These are phyloP conservation scores for Astrothelium macrocarpum DNA, from an alignment of 495 filamentous ascomycete genomes.

Conservation along the genomic window DNA sequence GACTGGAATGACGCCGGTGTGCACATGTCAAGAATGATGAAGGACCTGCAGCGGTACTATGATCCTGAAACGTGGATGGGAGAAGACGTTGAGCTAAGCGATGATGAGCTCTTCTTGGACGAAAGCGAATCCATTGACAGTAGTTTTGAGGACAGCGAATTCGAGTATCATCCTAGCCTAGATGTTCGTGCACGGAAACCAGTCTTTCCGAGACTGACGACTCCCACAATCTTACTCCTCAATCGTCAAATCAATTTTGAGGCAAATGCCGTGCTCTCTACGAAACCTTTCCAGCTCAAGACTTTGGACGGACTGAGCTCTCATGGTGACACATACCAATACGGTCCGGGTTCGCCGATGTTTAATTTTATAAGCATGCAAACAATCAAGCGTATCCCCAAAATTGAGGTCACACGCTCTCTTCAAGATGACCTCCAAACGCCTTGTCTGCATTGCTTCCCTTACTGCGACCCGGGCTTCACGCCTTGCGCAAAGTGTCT, in stretches of 20 bases:
- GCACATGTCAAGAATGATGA: background rate
- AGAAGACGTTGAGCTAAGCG: background rate
- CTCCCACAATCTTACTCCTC: conserved; percentile 19
- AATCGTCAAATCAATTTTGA: conserved; percentile 18
- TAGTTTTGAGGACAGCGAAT: background rate
- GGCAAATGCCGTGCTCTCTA: conserved; percentile 6
- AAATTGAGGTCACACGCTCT: background rate
- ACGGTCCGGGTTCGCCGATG: background rate
- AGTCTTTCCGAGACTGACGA: conserved; percentile 18
- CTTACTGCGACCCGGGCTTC: background rate
- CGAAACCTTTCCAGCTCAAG: background rate
- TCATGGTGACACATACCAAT: background rate
- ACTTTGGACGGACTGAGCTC: background rate
- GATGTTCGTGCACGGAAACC: background rate
- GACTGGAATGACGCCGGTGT: background rate
- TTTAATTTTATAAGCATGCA: background rate
- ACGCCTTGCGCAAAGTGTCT: background rate
- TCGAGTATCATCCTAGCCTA: background rate
- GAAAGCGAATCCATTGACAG: background rate
- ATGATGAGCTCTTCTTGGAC: background rate
- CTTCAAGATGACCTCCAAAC: background rate
- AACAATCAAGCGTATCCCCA: background rate
- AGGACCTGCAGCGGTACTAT: background rate
- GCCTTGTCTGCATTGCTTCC: background rate
- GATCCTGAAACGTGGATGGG: background rate